Conservation (phyloP, 2,329 filamentous ascomycete genomes). For the Pseudogymnoascus sp. region DNA sequence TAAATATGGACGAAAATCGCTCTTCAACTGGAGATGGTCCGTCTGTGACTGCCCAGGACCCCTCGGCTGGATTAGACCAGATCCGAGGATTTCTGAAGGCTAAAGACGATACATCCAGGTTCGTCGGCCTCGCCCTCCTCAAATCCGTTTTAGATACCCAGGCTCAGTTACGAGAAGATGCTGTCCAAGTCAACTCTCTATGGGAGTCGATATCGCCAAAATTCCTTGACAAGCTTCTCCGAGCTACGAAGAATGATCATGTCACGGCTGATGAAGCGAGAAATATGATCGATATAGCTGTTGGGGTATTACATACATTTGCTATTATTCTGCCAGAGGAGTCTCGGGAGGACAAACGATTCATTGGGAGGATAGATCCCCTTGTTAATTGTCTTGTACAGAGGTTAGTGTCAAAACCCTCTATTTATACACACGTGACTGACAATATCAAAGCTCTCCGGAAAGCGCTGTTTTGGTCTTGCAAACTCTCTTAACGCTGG, state of each 20-base stretch:
- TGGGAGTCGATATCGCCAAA: constrained; percentile 56
- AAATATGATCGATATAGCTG: constrained; percentile 57
- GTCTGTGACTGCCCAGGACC: constrained; percentile 14
- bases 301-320: constrained; percentile 59
- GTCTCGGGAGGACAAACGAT: constrained; percentile 37
- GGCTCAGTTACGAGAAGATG: constrained; percentile 43
- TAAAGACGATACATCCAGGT: constrained; percentile 61
- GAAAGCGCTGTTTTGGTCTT: constrained; percentile 49
- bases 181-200: constrained; percentile 39
- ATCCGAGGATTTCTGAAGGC: constrained; percentile 50
- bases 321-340: constrained; percentile 47
- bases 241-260: constrained; percentile 40
- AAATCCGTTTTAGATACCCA: constrained; percentile 60
- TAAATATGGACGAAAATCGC: not conserved
- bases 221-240: constrained; percentile 58
- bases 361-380: constrained; percentile 47
- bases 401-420: constrained; percentile 37
- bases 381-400: constrained; percentile 48
- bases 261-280: constrained; percentile 39
- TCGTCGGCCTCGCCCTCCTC: constrained; percentile 60
- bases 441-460: constrained; percentile 36
- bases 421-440: constrained; percentile 13
- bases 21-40: not conserved
- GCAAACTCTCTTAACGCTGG: constrained; percentile 51
- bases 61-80: constrained; percentile 36